Base-by-base conservation (phyloP, 768 basidiomycete species). In the Chalciporus chontae region DNA sequence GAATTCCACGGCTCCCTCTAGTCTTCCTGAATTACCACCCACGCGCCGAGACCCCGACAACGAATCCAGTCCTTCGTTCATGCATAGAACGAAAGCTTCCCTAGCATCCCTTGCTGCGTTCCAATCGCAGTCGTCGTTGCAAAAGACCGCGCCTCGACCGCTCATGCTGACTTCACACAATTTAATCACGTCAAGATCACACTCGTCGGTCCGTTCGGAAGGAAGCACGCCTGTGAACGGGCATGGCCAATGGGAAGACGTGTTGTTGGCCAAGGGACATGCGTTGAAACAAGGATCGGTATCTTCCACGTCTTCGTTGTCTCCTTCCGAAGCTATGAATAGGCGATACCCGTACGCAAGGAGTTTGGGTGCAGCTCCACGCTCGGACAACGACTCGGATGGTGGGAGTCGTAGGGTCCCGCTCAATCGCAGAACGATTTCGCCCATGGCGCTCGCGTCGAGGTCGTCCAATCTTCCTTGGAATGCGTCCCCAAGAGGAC, bases 361-460 rank as follows among this genome's bases (percentile, higher is more conserved):
- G 43, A 69, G 52, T 18, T 41, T 48, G 17, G 43, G 68, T 11
- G 51, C 59, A 8, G 65, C 59, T 43, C 69, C 63, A 15, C 64
- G 72, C 31, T 78, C 76, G 11, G 82, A 81, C 41, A 70, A 74
- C 57, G 84, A 84, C 39, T 83, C 83, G 4, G 85, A 87, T 50
- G 66, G 70, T 15, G 61, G 47, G 10, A 85, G 87, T 61, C 76
- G 85, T 43, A 68, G 74, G 42, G 75, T 90, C 13, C 77, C 79
- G 21, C 59, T 90, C 43, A 84, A 86, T 61, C 79, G 87, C 27
- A 77, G 77, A 53, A 80, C 83, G 11, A 65, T 87, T 5, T 89
- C 87, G 4, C 85, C 87, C 4, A 84, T 87, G 82, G 85, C 86
- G 15, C 73, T 80, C 27, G 69, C 67, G 13, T 79, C 73, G 50